Conservation (phyloP, 371 early-diverging fungal species). For the Dichotomocladium elegans region DNA sequence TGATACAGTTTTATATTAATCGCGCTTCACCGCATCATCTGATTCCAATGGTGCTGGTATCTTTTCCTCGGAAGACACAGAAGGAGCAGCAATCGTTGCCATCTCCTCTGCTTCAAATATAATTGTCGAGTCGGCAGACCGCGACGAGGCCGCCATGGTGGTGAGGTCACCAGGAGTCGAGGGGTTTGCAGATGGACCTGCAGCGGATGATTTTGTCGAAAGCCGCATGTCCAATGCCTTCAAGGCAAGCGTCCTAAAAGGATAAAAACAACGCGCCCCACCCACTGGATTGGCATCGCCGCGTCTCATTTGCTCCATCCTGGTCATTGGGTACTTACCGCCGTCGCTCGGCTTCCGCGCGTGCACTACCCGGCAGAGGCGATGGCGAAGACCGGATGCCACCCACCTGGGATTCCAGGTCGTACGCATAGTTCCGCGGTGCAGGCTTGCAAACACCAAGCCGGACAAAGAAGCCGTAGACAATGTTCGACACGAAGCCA, state of each 20-base stretch:
- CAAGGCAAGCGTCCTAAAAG: slow-evolving; percentile 61
- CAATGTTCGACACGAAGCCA: slow-evolving; percentile 44
- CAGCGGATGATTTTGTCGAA: slow-evolving; percentile 19
- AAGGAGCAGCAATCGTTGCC: not conserved
- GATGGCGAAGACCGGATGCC: slow-evolving; percentile 24
- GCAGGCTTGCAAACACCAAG: slow-evolving; percentile 42
- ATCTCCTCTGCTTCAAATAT: slow-evolving; percentile 17
- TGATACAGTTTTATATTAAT: not conserved
- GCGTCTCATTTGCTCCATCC: not conserved
- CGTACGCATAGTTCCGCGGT: slow-evolving; percentile 45
- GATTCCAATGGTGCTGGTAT: not conserved
- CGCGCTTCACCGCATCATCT: slow-evolving; percentile 4
- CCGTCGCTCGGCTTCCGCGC: slow-evolving; percentile 66
- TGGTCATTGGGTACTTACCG: slow-evolving; percentile 30
- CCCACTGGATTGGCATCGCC: not conserved
- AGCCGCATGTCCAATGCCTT: slow-evolving; percentile 64
- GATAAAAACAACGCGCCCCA: too few species aligned
- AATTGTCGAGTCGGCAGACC: not conserved
- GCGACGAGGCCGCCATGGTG: not conserved
- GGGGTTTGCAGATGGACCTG: not conserved
- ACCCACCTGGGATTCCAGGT: slow-evolving; percentile 42
- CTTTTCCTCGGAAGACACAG: not conserved
- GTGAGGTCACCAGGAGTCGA: not conserved
- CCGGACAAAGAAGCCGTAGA: slow-evolving; percentile 44
- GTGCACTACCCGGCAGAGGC: slow-evolving; percentile 51